Percentiles rank a stretch among this genome's conserved stretches.
These are phyloP conservation scores for Gonapodya sp. DNA, from an alignment of 192 early-diverging fungal species.

Conservation along the genomic window DNA sequence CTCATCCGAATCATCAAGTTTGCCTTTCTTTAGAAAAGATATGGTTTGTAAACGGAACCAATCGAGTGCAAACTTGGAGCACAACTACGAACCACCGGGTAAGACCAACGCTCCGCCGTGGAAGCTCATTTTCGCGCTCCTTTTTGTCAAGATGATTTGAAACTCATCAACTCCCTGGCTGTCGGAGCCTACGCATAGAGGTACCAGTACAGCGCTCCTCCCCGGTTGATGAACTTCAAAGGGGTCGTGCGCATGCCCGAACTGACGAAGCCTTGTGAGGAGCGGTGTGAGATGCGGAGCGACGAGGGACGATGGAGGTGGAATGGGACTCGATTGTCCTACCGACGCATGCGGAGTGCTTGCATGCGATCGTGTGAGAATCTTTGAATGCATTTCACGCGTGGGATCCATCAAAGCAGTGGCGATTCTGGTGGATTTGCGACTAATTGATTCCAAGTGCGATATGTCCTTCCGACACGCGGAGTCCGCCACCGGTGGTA, in stretches of 20 bases:
- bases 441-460: too few species aligned
- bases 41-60: background rate
- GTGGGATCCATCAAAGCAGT: too few species aligned
- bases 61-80: background rate
- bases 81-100: background rate
- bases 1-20: background rate
- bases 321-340: too few species aligned
- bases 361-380: too few species aligned
- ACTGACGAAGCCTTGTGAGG: background rate
- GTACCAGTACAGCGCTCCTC: background rate
- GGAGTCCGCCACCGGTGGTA: too few species aligned
- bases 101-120: background rate
- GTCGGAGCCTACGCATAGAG: background rate
- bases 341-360: too few species aligned
- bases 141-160: background rate
- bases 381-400: too few species aligned
- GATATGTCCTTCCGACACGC: too few species aligned
- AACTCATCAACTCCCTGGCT: background rate
- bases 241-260: background rate
- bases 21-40: conserved; percentile 1
- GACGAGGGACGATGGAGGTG: background rate
- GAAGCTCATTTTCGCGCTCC: background rate
- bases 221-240: background rate
- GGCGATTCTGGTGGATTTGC: too few species aligned
- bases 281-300: background rate